phyloP scores from a whole-genome alignment of 345 rosid species.

The Alliaria petiolata region DNA sequence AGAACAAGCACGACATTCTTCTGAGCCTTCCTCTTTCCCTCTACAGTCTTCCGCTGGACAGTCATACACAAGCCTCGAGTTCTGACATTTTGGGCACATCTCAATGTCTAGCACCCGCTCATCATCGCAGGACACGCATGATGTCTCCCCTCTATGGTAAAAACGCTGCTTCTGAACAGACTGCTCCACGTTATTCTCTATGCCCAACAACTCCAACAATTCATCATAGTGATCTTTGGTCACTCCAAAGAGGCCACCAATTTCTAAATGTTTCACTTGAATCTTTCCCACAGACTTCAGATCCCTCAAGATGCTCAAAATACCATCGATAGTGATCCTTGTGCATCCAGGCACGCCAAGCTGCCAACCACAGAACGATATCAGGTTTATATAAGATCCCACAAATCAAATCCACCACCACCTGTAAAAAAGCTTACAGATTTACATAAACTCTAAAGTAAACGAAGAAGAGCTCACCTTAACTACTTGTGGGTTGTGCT shows the following conservation, averaged over 20 bases:
- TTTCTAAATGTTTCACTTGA: conserved; percentile 66
- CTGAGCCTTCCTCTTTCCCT: conserved; percentile 39
- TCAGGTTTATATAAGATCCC: not conserved
- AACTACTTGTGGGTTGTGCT: conserved; percentile 55
- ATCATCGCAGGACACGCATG: conserved; percentile 66
- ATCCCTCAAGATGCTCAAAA: conserved; percentile 57
- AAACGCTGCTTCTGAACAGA: conserved; percentile 51
- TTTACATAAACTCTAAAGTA: not conserved
- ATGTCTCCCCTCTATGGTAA: conserved; percentile 56
- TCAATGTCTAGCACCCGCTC: conserved; percentile 78
- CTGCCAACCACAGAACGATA: conserved; percentile 43
- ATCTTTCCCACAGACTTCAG: conserved; percentile 44
- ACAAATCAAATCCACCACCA: not conserved
- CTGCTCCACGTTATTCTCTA: conserved; percentile 33
- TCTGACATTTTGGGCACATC: conserved; percentile 80
- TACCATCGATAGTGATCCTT: conserved; percentile 64
- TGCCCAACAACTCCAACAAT: conserved; percentile 51
- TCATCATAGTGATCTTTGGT: conserved; percentile 63
- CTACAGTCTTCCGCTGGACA: conserved; percentile 83
- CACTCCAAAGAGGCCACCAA: conserved; percentile 78
- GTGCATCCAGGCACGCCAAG: conserved; percentile 88
- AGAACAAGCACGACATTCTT: conserved; percentile 76
- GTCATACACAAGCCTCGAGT: conserved; percentile 74
- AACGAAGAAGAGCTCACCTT: conserved; percentile 47
- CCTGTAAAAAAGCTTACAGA: not conserved